Conservation (phyloP, 2,329 filamentous ascomycete species). For the Intubia oerlemansii region DNA sequence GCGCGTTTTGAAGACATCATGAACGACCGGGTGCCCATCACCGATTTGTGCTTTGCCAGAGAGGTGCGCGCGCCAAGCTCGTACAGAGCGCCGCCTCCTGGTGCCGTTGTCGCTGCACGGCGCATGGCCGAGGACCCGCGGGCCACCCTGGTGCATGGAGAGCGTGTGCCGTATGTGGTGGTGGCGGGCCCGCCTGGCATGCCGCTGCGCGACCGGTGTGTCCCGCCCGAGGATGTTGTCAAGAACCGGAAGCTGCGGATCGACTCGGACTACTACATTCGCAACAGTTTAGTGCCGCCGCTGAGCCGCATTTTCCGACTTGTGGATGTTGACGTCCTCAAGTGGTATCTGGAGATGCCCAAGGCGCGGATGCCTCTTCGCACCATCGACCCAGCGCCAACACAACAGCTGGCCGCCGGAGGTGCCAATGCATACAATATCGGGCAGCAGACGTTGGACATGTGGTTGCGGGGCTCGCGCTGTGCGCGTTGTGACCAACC, state of each 20-base stretch:
- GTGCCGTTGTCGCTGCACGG: conserved; percentile 70
- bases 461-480: conserved; percentile 65
- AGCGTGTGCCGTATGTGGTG: conserved; percentile 88
- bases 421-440: no score
- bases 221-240: conserved; percentile 67
- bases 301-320: conserved; percentile 93
- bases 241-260: conserved; percentile 49
- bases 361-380: conserved; percentile 44
- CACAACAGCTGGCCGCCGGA: conserved; percentile 9
- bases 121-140: conserved; percentile 74
- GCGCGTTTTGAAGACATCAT: conserved; percentile 83
- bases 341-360: conserved; percentile 95
- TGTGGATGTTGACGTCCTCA: conserved; percentile 63
- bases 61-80: conserved; percentile 69
- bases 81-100: conserved; percentile 68
- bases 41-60: conserved; percentile 82
- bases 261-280: conserved; percentile 92
- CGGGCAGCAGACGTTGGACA: conserved; percentile 75
- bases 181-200: conserved; percentile 73
- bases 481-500: conserved; percentile 58
- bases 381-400: conserved; percentile 19
- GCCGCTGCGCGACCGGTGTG: conserved; percentile 70
- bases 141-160: conserved; percentile 81
- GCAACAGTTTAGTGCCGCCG: conserved; percentile 85
- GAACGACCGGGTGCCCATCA: conserved; percentile 66